A percentile compares a stretch with the other conserved stretches of the same genome.
Conservation (phyloP, 2,329 filamentous ascomycete species). For the Fusarium sp. region DNA sequence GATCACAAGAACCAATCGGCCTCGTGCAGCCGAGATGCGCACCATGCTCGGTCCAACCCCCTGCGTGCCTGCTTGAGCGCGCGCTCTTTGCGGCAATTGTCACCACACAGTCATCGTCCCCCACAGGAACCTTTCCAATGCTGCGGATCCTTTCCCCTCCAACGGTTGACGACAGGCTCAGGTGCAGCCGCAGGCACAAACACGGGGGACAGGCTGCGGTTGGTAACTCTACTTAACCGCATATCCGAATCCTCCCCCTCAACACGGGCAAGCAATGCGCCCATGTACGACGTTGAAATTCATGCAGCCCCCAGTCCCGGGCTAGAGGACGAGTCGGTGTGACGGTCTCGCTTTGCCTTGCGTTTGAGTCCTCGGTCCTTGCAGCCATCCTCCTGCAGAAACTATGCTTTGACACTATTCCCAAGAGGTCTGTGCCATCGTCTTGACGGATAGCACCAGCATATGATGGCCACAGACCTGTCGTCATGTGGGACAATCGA, state of each 20-base stretch:
- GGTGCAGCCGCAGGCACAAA: slow-evolving; percentile 11
- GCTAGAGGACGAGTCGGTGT: slow-evolving; percentile 42
- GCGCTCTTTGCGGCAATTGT: slow-evolving; percentile 32
- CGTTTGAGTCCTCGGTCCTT: slow-evolving; percentile 37
- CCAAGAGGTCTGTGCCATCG: slow-evolving; percentile 20
- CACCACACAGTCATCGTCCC: slow-evolving; percentile 20
- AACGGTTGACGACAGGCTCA: slow-evolving; percentile 34
- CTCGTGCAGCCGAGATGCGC: slow-evolving; percentile 7
- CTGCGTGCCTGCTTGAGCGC: slow-evolving; percentile 23
- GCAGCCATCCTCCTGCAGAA: slow-evolving; percentile 27
- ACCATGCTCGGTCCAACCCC: slow-evolving; percentile 7
- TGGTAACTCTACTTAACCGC: slow-evolving; percentile 6
- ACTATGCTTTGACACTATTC: slow-evolving; percentile 7
- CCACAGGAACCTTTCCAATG: slow-evolving; percentile 28
- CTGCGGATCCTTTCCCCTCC: slow-evolving; percentile 32
- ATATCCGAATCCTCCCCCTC: slow-evolving; percentile 27
- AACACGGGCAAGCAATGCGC: slow-evolving; percentile 21
- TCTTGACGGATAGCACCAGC: slow-evolving; percentile 26
- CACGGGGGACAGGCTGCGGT: slow-evolving; percentile 11
- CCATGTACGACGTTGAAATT: slow-evolving; percentile 40
- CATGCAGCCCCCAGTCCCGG: slow-evolving; percentile 40
- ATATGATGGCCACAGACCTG: slow-evolving; percentile 13
- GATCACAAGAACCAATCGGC: not conserved
- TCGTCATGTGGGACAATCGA: slow-evolving; percentile 18
- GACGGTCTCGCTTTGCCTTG: slow-evolving; percentile 35